phyloP scores from a whole-genome alignment of 768 basidiomycete species.

The Tephrocybe sp. region DNA sequence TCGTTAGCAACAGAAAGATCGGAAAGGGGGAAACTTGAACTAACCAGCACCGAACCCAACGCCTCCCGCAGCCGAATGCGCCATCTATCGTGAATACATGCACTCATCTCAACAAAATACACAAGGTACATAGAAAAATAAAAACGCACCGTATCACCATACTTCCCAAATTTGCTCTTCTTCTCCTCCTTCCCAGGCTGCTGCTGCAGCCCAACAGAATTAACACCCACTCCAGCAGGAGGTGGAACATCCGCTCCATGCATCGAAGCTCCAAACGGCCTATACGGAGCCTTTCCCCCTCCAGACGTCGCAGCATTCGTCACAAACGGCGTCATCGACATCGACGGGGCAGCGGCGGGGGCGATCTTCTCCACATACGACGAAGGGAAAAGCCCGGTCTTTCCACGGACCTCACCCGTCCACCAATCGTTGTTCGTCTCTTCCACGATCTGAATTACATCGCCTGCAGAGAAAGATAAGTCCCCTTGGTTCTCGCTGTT shows the following conservation, averaged over 20 bases:
- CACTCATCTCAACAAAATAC: background rate
- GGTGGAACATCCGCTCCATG: constrained; percentile 37
- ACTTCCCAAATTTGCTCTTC: constrained; percentile 55
- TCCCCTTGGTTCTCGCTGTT: constrained; percentile 75
- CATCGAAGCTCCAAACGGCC: constrained; percentile 43
- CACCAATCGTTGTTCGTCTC: constrained; percentile 90
- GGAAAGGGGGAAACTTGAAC: constrained; percentile 24
- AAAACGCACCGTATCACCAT: constrained; percentile 53
- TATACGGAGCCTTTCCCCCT: constrained; percentile 29
- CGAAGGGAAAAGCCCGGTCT: constrained; percentile 75
- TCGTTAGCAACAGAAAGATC: background rate
- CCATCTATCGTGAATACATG: constrained; percentile 35
- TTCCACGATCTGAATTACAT: constrained; percentile 72
- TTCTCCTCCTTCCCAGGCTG: constrained; percentile 40
- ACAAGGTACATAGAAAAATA: background rate
- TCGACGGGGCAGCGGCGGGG: constrained; percentile 15
- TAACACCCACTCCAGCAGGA: constrained; percentile 31
- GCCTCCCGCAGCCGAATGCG: constrained; percentile 63
- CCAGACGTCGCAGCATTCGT: background rate
- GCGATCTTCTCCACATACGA: constrained; percentile 63
- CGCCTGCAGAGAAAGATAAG: constrained; percentile 72
- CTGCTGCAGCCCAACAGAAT: constrained; percentile 45
- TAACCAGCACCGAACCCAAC: constrained; percentile 74
- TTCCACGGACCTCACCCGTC: constrained; percentile 63
- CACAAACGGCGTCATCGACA: constrained; percentile 18